Base-by-base conservation (phyloP, 1,284 basidiomycete species). In the Chondrostereum purpureum region DNA sequence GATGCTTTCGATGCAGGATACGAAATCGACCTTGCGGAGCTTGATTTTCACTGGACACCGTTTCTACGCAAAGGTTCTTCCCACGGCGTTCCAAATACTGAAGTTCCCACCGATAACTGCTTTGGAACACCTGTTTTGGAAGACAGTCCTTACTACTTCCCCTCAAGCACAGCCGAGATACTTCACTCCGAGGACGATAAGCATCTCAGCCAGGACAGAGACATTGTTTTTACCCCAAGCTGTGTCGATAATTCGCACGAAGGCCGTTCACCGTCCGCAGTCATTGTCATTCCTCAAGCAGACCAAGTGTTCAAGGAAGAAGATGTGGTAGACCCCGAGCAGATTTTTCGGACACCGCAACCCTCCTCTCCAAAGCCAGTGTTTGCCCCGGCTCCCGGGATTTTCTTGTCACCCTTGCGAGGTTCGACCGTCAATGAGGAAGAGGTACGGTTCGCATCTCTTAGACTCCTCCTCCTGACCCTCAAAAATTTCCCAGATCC, bases 1-100 rank as follows among this genome's bases (percentile, higher is more conserved):
- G 58, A 60, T 20, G 54, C 59, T 42, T n/a, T n/a, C n/a, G 55
- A 64, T 22, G 55, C 61, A 42, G 61, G 60, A 43, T 61, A 62
- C 43, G 57, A 61, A 53, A 59, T 70, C 42, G 67, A 71, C 55
- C 60, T 64, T 40, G 57, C 62, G 3, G 52, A 55, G 3, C 59
- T 81, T 3, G 73, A 76, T 52, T 84, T 84, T 52, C 67, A 57
- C 43, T 83, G 81, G 81, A 60, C 62, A 40, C 71, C 72, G 12
- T 79, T 77, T 50, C 58, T 71, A 46, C 62, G 65, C 39, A 59
- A 66, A 48, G 48, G 45, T 24, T 49, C 16, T 20, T 35, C 31
- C 37, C 43, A 46, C 14, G 27, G 14, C n/a, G n/a, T n/a, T n/a
- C n/a, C n/a, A n/a, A 50, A 35, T 19, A 42, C 39, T 11, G 41